Conservation (phyloP, 2,329 filamentous ascomycete genomes). For the Microsporum ferrugineum region DNA sequence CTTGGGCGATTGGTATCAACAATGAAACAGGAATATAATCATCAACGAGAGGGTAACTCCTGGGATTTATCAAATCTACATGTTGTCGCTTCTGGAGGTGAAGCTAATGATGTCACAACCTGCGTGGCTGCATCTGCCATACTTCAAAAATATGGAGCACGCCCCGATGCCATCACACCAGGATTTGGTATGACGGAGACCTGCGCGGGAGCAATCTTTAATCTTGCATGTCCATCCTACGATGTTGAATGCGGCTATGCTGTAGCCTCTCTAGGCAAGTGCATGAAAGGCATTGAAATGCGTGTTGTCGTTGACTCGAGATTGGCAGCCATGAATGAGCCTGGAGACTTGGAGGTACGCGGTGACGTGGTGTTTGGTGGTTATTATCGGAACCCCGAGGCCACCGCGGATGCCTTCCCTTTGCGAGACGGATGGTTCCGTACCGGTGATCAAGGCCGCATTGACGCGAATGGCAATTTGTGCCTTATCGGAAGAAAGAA, state of each 20-base stretch:
- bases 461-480: slow-evolving; percentile 30
- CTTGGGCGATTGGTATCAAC: slow-evolving; percentile 15
- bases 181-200: slow-evolving; percentile 46
- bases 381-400: slow-evolving; percentile 16
- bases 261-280: slow-evolving; percentile 32
- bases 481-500: slow-evolving; percentile 32
- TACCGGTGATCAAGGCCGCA: slow-evolving; percentile 16
- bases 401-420: slow-evolving; percentile 15
- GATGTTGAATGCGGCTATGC: slow-evolving; percentile 23
- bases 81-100: slow-evolving; percentile 32
- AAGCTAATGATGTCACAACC: slow-evolving; percentile 37
- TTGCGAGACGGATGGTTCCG: slow-evolving; percentile 18
- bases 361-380: slow-evolving; percentile 23
- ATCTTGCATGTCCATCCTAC: slow-evolving; percentile 30
- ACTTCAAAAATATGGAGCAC: background rate
- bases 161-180: slow-evolving; percentile 27
- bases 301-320: slow-evolving; percentile 13
- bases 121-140: slow-evolving; percentile 4
- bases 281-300: slow-evolving; percentile 20
- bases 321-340: slow-evolving; percentile 8
- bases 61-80: slow-evolving; percentile 23
- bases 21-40: background rate
- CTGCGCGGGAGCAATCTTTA: slow-evolving; percentile 41
- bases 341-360: slow-evolving; percentile 27
- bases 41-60: background rate